Base-by-base conservation (phyloP, 768 basidiomycete species). In the Plicaturopsis crispa region DNA sequence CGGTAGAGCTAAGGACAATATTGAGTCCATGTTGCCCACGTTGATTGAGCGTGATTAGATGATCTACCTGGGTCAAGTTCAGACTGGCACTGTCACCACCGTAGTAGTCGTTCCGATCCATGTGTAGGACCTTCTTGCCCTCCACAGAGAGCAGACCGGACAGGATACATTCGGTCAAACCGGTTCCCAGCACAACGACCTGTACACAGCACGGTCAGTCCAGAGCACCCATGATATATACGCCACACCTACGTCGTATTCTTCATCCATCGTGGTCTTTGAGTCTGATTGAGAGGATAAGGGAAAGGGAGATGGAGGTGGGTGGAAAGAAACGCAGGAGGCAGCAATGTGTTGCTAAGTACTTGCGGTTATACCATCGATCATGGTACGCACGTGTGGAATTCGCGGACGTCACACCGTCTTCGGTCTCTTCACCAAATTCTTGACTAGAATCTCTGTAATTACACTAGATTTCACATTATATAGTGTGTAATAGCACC, bases 81-180 rank as follows among this genome's bases (percentile, higher is more conserved):
- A 98, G 68, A 68, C 87, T 91, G 33, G 96, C 96, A 55, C 88
- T 87, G 56, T 97, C 96, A 40, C 88, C 96, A 32, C 96, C 96
- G 46, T 99, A 99, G 65, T 99, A 99, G 63, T 99, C 94, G 54
- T 98, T 98, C 54, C 90, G 73, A 64, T 94, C 92, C 75, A 96
- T 97, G 64, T 99, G 96, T 36, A 99, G 80, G 53, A 99, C 96
- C 69, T 98, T 99, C 77, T 98, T 97, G 47, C 96, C 94, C 61
- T 97, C 96, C 32, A 97, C 94, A n/a, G 94, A 98, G 52, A 99
- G 73, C 52, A 99, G 67, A 24, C 96, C 96, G 12, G 96, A 98
- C 45, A 99, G 79, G 60, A 98, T 93, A 67, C 96, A 98, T 63
- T 99, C 96, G 20, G 94, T 97, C 56, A 99, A 69, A 45, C 96